Evolutionary conservation across 306 rosid species (phyloP).

Genomic region (Calophaca sinica): DNA sequence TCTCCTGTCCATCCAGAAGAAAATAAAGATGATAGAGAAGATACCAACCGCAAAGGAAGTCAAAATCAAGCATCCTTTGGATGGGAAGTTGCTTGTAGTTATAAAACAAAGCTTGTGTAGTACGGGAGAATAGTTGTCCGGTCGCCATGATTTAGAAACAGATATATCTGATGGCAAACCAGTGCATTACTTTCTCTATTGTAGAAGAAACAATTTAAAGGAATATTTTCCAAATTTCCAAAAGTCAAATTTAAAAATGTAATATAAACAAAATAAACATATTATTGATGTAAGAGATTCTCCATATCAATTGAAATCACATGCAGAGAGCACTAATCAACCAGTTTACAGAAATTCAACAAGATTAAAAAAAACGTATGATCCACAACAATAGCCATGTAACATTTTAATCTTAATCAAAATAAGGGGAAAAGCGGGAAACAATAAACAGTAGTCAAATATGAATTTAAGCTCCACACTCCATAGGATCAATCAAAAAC

Average conservation of each 20-base stretch:
- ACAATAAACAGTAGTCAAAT: conserved; percentile 13
- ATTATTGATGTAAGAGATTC: neutral
- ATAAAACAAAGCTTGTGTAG: conserved; percentile 93
- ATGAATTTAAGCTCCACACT: neutral
- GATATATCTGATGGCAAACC: conserved; percentile 54
- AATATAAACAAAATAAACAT: neutral
- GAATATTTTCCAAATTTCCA: neutral
- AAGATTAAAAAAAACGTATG: neutral
- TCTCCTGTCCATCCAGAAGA: neutral
- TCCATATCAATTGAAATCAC: neutral
- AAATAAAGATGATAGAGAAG: conserved; percentile 31
- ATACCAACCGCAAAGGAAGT: conserved; percentile 92
- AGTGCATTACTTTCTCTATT: conserved; percentile 36
- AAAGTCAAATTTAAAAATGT: conserved; percentile 21
- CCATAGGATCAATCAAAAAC: conserved; percentile 14
- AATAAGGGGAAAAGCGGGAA: neutral
- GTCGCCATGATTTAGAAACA: conserved; percentile 74
- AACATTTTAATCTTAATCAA: conserved; percentile 24
- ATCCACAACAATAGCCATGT: conserved; percentile 14
- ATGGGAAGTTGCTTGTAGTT: conserved; percentile 98
- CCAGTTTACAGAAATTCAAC: neutral
- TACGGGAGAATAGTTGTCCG: conserved; percentile 92
- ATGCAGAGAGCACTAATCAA: too few relatives aligned
- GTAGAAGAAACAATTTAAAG: conserved; percentile 24
- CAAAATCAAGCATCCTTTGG: conserved; percentile 99